Evolutionary conservation across 1,284 basidiomycete species (phyloP), one percentile per base, ranked within the genome.

Genomic region (Volvariella volvacea): DNA sequence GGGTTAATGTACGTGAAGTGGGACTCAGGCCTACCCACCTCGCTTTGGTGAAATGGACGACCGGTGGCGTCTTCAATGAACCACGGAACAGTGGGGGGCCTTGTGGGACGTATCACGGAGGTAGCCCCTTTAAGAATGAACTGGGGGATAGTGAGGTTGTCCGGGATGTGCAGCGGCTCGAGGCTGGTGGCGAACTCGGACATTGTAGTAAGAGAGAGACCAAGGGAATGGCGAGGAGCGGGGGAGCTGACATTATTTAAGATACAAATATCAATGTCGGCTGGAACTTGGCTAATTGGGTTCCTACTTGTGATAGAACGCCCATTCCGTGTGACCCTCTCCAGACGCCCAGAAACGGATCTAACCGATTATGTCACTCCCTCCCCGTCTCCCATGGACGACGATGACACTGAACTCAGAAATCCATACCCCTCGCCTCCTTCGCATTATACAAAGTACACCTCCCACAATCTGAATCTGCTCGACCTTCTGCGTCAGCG

Each of bases 351-450:
- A 16, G 15, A 16, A 6, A 20, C 34, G 6, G 14, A 36, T 36
- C 34, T 7, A 36, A 36, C n/a, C 4, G 7, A 7, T 4, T 16
- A 15, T 8, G 19, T 7, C 34, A 36, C 34, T 15, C 21, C 22
- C 38, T 30, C 41, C 39, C 20, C 12, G 19, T 45, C 42, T 34
- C n/a, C 41, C 49, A 78, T 78, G 75, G 77, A 81, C 50, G 81
- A 85, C 44, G 76, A 86, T 52, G 83, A 85, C 47, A 72, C 78
- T 44, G 85, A 88, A 54, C 69, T 89, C 39, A 75, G 82, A 52
- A 88, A 87, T 60, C 87, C 87, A 3, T 89, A 88, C 56, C 86
- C 86, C 22, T 87, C 85, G 8, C 86, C 86, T 1, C 86, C 86
- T 0, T 87, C 85, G 12, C 81, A 85, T 56, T 86, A 88, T 58